A percentile compares a stretch with the other conserved stretches of the same genome.
Conservation (phyloP, 345 rosid genomes). For the Linum trigynum region DNA sequence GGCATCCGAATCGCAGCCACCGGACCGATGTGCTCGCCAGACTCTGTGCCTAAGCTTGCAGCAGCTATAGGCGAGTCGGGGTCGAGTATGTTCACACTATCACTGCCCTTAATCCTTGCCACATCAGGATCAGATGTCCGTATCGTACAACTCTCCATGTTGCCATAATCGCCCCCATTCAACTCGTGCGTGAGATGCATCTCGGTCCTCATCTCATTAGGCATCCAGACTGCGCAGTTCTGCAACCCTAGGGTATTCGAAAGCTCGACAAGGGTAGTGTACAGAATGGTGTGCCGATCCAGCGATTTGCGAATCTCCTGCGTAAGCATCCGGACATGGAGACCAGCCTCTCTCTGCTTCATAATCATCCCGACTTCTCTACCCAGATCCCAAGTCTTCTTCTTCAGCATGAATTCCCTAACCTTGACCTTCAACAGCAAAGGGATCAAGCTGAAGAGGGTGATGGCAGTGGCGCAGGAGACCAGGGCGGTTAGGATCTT, state of each 20-base stretch:
- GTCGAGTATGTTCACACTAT: conserved; percentile 47
- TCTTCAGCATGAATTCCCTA: conserved; percentile 83
- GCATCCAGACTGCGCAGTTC: conserved; percentile 97
- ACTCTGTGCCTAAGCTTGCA: conserved; percentile 44
- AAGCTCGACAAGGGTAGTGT: conserved; percentile 87
- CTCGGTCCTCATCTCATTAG: conserved; percentile 43
- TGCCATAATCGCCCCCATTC: conserved; percentile 36
- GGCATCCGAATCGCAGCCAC: conserved; percentile 96
- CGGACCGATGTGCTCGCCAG: conserved; percentile 40
- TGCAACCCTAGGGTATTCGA: conserved; percentile 77
- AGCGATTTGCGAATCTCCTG: conserved; percentile 89
- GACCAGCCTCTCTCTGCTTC: conserved; percentile 77
- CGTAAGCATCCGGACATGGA: conserved; percentile 91
- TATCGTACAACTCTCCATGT: conserved; percentile 28
- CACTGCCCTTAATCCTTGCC: conserved; percentile 42
- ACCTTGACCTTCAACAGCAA: conserved; percentile 89
- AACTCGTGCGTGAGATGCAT: conserved; percentile 72
- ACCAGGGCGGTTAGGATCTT: conserved; percentile 94
- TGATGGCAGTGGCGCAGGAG: conserved; percentile 92
- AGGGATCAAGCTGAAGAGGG: conserved; percentile 82
- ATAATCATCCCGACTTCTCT: conserved; percentile 88
- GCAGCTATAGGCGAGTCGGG: conserved; percentile 54
- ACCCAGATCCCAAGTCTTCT: conserved; percentile 80
- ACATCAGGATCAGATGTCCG: conserved; percentile 64
- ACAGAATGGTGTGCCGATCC: conserved; percentile 70